A percentile compares a stretch with the other conserved stretches of the same genome.
These are phyloP conservation scores for Phylloporus rhodoxanthus DNA, from an alignment of 768 basidiomycete genomes.

Conservation along the genomic window DNA sequence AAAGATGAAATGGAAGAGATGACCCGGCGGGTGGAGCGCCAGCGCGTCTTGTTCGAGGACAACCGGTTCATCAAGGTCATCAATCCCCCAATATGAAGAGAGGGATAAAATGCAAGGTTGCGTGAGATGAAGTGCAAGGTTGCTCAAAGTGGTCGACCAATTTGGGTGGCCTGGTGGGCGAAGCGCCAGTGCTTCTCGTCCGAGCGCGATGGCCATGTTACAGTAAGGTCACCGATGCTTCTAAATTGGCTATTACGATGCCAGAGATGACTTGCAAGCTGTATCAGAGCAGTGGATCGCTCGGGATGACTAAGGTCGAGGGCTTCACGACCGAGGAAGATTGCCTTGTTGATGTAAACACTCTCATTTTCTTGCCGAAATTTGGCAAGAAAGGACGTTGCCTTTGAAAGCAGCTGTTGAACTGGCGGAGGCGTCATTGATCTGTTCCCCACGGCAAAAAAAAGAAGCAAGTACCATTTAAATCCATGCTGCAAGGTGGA, in stretches of 20 bases:
- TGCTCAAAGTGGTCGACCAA: not conserved
- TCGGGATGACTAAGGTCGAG: not conserved
- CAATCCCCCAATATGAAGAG: too few species aligned
- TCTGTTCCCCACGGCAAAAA: not conserved
- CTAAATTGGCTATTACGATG: not conserved
- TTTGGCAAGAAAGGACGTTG: not conserved
- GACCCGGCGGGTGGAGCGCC: too few species aligned
- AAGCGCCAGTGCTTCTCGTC: not conserved
- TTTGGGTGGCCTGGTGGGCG: not conserved
- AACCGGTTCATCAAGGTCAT: not conserved
- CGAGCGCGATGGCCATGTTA: not conserved
- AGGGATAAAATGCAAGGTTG: not conserved
- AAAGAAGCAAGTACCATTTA: not conserved
- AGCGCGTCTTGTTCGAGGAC: not conserved
- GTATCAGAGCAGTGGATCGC: not conserved
- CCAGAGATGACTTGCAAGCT: not conserved
- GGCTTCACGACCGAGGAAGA: not conserved
- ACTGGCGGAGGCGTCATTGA: not conserved
- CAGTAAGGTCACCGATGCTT: not conserved
- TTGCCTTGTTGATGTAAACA: not conserved
- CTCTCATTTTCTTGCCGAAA: not conserved
- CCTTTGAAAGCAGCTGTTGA: not conserved
- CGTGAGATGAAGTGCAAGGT: not conserved
- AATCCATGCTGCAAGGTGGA: not conserved
- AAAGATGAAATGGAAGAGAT: not conserved